A percentile compares a stretch with the other conserved stretches of the same genome.
phyloP scores from a whole-genome alignment of 768 basidiomycete genomes.

The Mrakia blollopis region DNA sequence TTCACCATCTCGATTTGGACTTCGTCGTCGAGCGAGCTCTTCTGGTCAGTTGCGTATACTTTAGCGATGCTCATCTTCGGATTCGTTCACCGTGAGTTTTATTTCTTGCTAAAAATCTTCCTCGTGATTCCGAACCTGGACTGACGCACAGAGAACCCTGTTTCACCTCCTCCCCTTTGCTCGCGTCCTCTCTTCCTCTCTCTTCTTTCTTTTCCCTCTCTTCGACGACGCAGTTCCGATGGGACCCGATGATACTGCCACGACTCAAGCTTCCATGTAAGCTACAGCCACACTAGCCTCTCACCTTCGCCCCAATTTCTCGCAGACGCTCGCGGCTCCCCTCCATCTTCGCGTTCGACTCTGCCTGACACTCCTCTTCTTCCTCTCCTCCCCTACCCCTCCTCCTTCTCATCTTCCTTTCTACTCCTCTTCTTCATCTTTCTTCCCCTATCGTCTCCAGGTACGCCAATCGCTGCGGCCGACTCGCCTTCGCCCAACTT shows the following conservation, averaged over 20 bases:
- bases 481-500: constrained; percentile 19
- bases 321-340: too few relatives aligned
- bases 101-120: too few relatives aligned
- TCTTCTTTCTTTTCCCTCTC: too few relatives aligned
- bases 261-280: neutral
- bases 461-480: constrained; percentile 36
- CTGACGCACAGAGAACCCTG: too few relatives aligned
- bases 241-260: neutral
- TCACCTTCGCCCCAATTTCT: too few relatives aligned
- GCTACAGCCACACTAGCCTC: too few relatives aligned
- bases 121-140: too few relatives aligned
- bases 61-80: constrained; percentile 2
- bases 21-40: neutral
- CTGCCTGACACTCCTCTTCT: too few relatives aligned
- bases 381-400: neutral
- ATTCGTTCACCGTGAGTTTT: neutral
- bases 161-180: neutral
- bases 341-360: too few relatives aligned
- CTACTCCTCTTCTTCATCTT: neutral
- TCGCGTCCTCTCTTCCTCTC: neutral
- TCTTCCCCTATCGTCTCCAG: neutral
- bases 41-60: neutral
- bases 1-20: neutral
- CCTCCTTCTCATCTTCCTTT: neutral
- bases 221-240: too few relatives aligned